Conservation (phyloP, 176 grass and related monocot genomes). For the Ampelocalamus luodianensis region DNA sequence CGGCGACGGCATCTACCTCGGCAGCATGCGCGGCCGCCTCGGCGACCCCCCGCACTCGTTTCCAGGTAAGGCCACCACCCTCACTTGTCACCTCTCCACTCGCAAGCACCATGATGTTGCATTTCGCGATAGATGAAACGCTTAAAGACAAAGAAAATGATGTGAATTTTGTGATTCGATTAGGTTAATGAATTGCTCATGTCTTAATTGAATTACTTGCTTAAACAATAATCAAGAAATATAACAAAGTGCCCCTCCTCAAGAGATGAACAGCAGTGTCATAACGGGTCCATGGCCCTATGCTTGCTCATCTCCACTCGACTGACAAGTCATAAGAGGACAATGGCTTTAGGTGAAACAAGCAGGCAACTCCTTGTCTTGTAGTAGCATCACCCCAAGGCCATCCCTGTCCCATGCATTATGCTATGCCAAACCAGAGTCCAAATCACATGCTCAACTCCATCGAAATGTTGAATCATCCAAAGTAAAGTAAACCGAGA, state of each 20-base stretch:
- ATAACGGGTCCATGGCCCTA: conserved; percentile 22
- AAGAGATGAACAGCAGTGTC: conserved; percentile 12
- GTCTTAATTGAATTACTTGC: not conserved
- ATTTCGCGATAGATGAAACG: not conserved
- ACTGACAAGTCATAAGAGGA: conserved; percentile 41
- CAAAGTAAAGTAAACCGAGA: conserved; percentile 12
- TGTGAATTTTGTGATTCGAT: not conserved
- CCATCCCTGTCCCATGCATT: conserved; percentile 10
- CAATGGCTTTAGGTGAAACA: conserved; percentile 35
- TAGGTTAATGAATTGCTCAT: not conserved
- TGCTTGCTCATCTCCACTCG: conserved; percentile 7
- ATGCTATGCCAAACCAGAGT: conserved; percentile 20
- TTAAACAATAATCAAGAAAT: not conserved
- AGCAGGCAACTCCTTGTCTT: conserved; percentile 24
- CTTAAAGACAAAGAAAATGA: not conserved
- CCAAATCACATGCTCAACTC: conserved; percentile 34
- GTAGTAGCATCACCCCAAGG: not conserved
- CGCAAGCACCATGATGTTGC: not conserved
- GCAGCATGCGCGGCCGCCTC: not conserved
- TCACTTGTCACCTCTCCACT: not conserved
- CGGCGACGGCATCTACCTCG: not conserved
- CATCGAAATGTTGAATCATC: conserved; percentile 13
- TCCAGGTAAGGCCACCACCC: not conserved
- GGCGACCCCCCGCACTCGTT: not conserved
- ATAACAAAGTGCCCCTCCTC: not conserved